A percentile compares a stretch with the other conserved stretches of the same genome.
Evolutionary conservation across 1,284 basidiomycete species (phyloP).

Genomic region (Moniliophthora roreri): DNA sequence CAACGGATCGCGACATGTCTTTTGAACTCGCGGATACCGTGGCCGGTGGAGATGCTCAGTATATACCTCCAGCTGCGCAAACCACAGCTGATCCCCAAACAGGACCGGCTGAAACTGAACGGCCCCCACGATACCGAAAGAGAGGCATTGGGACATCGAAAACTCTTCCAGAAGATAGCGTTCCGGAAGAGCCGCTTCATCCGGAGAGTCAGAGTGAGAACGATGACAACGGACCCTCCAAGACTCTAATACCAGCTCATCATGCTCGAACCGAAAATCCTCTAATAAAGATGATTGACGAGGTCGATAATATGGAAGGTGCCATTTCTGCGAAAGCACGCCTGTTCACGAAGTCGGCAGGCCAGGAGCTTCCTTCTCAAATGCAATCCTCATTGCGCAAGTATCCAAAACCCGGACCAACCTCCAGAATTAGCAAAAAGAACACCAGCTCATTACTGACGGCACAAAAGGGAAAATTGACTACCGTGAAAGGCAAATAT

Average conservation of each 20-base stretch:
- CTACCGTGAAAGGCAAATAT: conserved; percentile 44
- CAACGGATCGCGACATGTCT: too few relatives aligned
- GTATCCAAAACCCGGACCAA: background rate
- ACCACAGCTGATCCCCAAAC: conserved; percentile 36
- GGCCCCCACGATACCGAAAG: conserved; percentile 1
- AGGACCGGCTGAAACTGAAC: background rate
- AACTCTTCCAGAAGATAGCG: background rate
- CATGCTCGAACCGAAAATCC: conserved; percentile 49
- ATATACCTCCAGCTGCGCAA: conserved; percentile 8
- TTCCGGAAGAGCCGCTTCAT: too few relatives aligned
- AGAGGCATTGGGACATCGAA: background rate
- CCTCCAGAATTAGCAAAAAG: conserved; percentile 19
- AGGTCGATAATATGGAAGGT: conserved; percentile 32
- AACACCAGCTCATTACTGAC: conserved; percentile 49
- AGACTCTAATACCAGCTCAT: conserved; percentile 37
- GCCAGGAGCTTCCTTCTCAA: background rate
- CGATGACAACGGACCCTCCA: background rate
- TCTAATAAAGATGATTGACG: conserved; percentile 48
- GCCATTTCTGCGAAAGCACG: conserved; percentile 49
- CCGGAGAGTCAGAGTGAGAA: background rate
- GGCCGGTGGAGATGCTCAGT: conserved; percentile 4
- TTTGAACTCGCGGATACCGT: conserved; percentile 1
- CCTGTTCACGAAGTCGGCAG: conserved; percentile 14
- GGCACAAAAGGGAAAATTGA: conserved; percentile 44
- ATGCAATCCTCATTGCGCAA: background rate